Evolutionary conservation across 352 stramenopile genomes (phyloP), one percentile per base, ranked within the genome.

Genomic region (Globisporangium parvum): DNA sequence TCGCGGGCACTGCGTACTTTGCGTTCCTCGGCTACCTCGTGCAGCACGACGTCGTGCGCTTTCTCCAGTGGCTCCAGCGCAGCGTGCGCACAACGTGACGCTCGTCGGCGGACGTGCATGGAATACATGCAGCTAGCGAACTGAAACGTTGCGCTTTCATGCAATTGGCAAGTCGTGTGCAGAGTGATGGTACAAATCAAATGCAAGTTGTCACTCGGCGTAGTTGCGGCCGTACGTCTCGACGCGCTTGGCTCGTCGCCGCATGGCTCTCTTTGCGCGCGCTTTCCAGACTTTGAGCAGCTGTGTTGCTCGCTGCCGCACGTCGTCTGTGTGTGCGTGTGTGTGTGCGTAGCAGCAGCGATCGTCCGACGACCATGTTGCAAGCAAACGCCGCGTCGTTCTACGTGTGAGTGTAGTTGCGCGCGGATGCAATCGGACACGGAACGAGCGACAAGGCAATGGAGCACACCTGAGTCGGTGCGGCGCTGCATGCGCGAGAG

Each of bases 11-110:
- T 12, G 63, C 72, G 21, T 90, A 93, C 59, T 87, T 93, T 49
- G 77, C 68, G 23, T 91, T 93, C 64, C 60, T 91, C n/a, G 71
- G 60, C 5, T 91, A 85, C 46, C 63, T 93, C 21, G 63, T 85
- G 24, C 63, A 71, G 41, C 58, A 63, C n/a, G 74, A 88, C 28
- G 26, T 76, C 20, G 21, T 42, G 46, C 53, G 61, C 17, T 75
- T 75, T 46, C 53, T 24, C 3, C 63, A 35, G 35, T 78, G 70
- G 70, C 45, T 77, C 23, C 10, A 37, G 10, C 31, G 31, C 31
- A 37, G 12, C 10, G 31, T 37, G 31, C 10, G 6, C 10, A 8
- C 31, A 12, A 14, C 31, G 31, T 37, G 10, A 8, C 12, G 31
- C 31, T 14, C 56, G n/a, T n/a, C n/a, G n/a, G n/a, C n/a, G n/a